Conservation (phyloP, 1,284 basidiomycete species). For the Leccinum solheimii region DNA sequence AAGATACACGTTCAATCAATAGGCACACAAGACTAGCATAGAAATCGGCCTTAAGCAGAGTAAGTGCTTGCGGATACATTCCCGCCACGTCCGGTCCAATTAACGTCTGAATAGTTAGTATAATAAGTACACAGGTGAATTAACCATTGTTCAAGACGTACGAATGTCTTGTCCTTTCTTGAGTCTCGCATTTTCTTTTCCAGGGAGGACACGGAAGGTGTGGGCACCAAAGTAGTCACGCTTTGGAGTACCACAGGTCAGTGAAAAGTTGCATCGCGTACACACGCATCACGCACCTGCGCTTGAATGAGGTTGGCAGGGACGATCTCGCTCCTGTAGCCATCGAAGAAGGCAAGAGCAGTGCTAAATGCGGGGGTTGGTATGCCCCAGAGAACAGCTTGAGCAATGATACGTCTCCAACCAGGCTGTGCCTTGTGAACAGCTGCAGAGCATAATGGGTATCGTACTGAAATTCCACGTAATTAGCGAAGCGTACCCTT, state of each 20-base stretch:
- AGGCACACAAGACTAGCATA: slow-evolving; percentile 4
- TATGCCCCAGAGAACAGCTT: slow-evolving; percentile 97
- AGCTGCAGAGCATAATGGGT: slow-evolving; percentile 43
- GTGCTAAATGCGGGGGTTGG: slow-evolving; percentile 96
- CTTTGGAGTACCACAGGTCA: slow-evolving; percentile 47
- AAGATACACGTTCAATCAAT: slow-evolving; percentile 18
- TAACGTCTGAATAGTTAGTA: slow-evolving; percentile 57
- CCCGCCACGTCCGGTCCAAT: slow-evolving; percentile 94
- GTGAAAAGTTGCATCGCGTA: neutral
- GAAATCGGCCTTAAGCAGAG: slow-evolving; percentile 64
- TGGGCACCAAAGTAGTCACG: slow-evolving; percentile 94
- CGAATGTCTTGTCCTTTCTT: slow-evolving; percentile 85
- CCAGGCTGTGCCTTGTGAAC: slow-evolving; percentile 95
- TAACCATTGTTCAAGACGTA: slow-evolving; percentile 40
- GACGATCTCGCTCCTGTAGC: slow-evolving; percentile 89
- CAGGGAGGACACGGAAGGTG: slow-evolving; percentile 90
- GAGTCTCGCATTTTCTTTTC: slow-evolving; percentile 84
- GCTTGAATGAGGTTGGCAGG: slow-evolving; percentile 96
- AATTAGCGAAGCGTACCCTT: slow-evolving; percentile 54
- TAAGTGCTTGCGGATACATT: slow-evolving; percentile 93
- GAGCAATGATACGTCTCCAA: slow-evolving; percentile 97
- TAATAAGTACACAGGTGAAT: slow-evolving; percentile 10
- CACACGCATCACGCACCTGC: slow-evolving; percentile 52
- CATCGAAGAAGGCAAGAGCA: slow-evolving; percentile 98
- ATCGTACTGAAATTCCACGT: slow-evolving; percentile 1